These are phyloP conservation scores for Leishmania major DNA, from an alignment of 208 protist species.

Conservation along the genomic window DNA sequence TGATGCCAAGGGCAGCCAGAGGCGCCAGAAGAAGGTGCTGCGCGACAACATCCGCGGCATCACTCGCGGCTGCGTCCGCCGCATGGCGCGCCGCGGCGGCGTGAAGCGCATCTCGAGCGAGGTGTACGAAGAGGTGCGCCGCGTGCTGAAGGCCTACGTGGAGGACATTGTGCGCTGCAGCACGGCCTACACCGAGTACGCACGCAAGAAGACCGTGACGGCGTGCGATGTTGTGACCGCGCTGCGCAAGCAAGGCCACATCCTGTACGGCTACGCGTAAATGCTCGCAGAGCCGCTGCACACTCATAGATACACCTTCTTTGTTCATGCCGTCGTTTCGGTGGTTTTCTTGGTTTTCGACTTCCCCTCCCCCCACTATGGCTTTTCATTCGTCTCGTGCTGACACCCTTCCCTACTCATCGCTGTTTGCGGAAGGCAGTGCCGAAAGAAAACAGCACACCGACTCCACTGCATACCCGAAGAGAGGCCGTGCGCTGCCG, in stretches of 20 bases:
- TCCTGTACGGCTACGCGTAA: constrained; percentile 89
- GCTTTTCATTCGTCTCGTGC: background rate
- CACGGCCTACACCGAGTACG: constrained; percentile 86
- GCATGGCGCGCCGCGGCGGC: constrained; percentile 91
- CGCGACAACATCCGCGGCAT: constrained; percentile 89
- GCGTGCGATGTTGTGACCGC: constrained; percentile 87
- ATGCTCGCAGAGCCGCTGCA: background rate
- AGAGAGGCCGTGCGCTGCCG: background rate
- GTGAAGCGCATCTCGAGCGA: constrained; percentile 89
- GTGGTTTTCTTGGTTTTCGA: background rate
- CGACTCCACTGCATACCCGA: background rate
- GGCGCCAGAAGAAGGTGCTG: constrained; percentile 87
- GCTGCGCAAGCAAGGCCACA: constrained; percentile 87
- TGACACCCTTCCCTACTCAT: background rate
- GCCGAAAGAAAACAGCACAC: background rate
- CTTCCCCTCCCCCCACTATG: background rate
- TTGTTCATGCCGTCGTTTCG: background rate
- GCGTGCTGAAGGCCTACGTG: constrained; percentile 86
- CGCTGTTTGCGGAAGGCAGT: no score
- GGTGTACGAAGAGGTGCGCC: constrained; percentile 72
- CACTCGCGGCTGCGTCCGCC: constrained; percentile 85
- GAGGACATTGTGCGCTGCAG: constrained; percentile 83
- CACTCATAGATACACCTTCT: background rate
- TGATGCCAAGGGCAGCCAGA: constrained; percentile 71
- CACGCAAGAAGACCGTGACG: constrained; percentile 82